Base-by-base conservation (phyloP, 371 early-diverging fungal genomes). In the Apophysomyces trapeziformis region DNA sequence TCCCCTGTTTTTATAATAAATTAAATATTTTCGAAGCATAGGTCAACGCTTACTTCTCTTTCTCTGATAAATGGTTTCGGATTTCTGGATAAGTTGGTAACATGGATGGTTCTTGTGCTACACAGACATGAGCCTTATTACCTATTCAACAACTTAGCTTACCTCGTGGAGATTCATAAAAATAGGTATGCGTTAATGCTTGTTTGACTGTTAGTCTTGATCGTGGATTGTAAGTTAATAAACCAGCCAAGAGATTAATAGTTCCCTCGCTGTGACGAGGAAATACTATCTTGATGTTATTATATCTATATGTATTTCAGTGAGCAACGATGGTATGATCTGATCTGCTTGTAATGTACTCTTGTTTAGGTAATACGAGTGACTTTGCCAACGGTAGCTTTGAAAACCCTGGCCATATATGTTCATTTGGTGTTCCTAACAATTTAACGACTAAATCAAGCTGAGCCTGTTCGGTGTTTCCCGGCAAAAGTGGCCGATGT, bases 181-280 rank as follows among this genome's bases (percentile, higher is more conserved):
- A 93, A 65, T 92, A 95, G 38, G 89, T 76, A 72, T 95, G 95
- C 5, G 81, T 69, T 43, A 95, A 72, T 12, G 96, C 95, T 60
- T 88, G 87, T 45, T 85, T 80, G 14, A 89, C 92, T 5, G 83
- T 81, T 9, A 95, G 68, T 45, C 98, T 88, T 66, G 87, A 82
- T 44, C 72, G 73, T 4, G 97, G 98, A 65, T 92, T 87, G 62
- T 92, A 94, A 0, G 89, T 88, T 35, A 98, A 82, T 57, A 98
- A 71, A 9, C 86, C 86, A 18, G 88, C 84, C 13, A 98, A 75
- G 16, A 98, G 80, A n/a, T 85, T 77, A 12, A 89, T 68, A 0
- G 94, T 90, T 41, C 85, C 81, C 32, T 84, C 79, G 35, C 87
- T 83, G 41, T 79, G 85, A 35, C 83, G 81, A 7, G 86, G 81